Evolutionary conservation across 2,329 filamentous ascomycete genomes (phyloP).

Genomic region (Scopulariopsis brevicaulis): DNA sequence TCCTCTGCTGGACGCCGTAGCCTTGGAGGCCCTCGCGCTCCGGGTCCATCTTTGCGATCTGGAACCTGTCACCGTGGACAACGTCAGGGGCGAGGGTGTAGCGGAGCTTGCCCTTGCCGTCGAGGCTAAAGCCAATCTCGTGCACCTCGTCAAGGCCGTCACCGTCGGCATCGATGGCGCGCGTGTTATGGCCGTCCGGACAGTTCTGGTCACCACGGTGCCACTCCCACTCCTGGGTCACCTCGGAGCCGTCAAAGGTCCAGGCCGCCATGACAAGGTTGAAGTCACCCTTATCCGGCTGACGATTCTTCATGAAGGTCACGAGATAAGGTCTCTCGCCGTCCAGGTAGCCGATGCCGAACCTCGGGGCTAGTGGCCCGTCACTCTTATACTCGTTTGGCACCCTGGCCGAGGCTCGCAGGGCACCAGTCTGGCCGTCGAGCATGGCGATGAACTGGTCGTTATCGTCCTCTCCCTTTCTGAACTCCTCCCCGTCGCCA

Average conservation of each 20-base stretch:
- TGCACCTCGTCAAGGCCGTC: constrained; percentile 10
- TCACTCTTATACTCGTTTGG: constrained; percentile 8
- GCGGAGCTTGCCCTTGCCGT: constrained; percentile 10
- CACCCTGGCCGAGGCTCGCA: constrained; percentile 3
- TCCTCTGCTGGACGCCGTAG: constrained; percentile 11
- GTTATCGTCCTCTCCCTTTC: constrained; percentile 3
- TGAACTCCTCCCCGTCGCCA: constrained; percentile 10
- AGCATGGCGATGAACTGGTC: constrained; percentile 12
- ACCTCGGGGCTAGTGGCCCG: constrained; percentile 8
- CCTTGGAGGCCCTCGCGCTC: constrained; percentile 10
- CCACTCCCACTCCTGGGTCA: constrained; percentile 12
- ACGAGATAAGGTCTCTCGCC: constrained; percentile 9
- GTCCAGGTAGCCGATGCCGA: constrained; percentile 11
- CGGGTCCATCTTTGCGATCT: constrained; percentile 13
- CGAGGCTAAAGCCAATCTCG: constrained; percentile 12
- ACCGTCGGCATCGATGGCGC: constrained; percentile 11
- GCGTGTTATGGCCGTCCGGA: constrained; percentile 13
- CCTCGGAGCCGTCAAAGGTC: constrained; percentile 9
- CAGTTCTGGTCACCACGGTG: constrained; percentile 2
- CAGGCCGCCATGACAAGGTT: constrained; percentile 6
- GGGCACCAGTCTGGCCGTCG: constrained; percentile 10
- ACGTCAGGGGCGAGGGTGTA: constrained; percentile 10
- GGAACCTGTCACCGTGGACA: constrained; percentile 11
- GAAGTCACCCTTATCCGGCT: constrained; percentile 5
- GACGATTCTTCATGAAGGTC: constrained; percentile 11